Evolutionary conservation across 2,329 filamentous ascomycete genomes (phyloP), one percentile per base, ranked within the genome.

Genomic region (Stagonosporopsis cucurbitacearum): DNA sequence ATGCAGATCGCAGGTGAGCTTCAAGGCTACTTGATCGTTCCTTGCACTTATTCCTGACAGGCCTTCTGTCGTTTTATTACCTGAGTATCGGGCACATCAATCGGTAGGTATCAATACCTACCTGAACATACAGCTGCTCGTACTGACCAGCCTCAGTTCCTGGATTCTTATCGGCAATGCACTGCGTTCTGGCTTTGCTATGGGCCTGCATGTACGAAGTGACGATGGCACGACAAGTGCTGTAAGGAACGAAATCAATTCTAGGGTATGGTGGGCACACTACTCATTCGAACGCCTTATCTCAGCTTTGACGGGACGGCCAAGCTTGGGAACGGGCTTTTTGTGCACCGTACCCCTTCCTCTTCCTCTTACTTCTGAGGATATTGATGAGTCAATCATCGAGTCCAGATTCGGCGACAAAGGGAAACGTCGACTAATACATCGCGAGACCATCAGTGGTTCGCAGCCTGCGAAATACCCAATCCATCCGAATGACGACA

Each of bases 181-280:
- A 1, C 39, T 78, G 13, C 70, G 76, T 15, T 74, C 73, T 46
- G 75, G 67, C 2, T 63, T 68, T 48, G 68, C 69, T 4, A 60
- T 77, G 4, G 75, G 75, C 9, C 59, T 79, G 15, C 75, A 78
- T 44, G 49, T 76, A 22, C 67, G 69, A 9, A 78, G 76, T 35
- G 64, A 71, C 28, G 68, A 68, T 39, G 58, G 60, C 6, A 56
- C 58, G 3, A 53, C 68, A 20, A 57, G 61, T 13, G 58, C 63
- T 6, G 54, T 65, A 4, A 60, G 68, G 28, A 75, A 71, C 50
- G 76, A 78, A 55, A 58, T 68, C 3, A 54, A 75, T 23, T 62
- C 68, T 19, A 69, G 72, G 28, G 68, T 75, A 19, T 79, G 77
- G 77, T 77, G 77, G 73, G 71, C 69, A n/a, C 53, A 78, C 19